Evolutionary conservation across 78 protist species (phyloP).

Genomic region (Capsaspora owczarzaki): DNA sequence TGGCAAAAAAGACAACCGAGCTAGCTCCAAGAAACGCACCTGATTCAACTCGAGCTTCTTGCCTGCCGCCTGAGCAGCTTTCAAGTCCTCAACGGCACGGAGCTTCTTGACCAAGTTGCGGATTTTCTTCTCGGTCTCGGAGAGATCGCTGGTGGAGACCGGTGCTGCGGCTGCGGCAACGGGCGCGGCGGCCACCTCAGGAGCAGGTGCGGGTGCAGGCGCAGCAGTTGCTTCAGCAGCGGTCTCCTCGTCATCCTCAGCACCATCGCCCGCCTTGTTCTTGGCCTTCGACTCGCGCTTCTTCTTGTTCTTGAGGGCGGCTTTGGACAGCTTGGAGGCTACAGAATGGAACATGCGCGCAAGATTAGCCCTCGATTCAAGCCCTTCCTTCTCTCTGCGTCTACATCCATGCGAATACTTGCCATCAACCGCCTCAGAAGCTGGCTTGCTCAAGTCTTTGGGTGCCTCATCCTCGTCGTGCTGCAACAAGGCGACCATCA

Average conservation of each 20-base stretch:
- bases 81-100: neutral
- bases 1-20: no score
- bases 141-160: neutral
- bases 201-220: neutral
- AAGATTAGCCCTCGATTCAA: neutral
- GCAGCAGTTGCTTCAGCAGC: neutral
- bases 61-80: neutral
- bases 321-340: neutral
- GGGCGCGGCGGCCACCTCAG: neutral
- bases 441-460: neutral
- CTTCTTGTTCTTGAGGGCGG: conserved; percentile 20
- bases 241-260: neutral
- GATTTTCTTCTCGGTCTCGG: neutral
- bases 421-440: neutral
- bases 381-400: neutral
- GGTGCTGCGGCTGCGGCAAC: neutral
- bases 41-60: neutral
- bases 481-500: no score
- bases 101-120: neutral
- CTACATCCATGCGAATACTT: neutral
- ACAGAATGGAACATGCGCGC: neutral
- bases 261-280: no score
- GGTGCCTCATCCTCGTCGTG: neutral
- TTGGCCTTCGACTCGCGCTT: no score
- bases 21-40: no score